Base-by-base conservation (phyloP, 2,329 filamentous ascomycete genomes). In the Penicillium sumatraense region DNA sequence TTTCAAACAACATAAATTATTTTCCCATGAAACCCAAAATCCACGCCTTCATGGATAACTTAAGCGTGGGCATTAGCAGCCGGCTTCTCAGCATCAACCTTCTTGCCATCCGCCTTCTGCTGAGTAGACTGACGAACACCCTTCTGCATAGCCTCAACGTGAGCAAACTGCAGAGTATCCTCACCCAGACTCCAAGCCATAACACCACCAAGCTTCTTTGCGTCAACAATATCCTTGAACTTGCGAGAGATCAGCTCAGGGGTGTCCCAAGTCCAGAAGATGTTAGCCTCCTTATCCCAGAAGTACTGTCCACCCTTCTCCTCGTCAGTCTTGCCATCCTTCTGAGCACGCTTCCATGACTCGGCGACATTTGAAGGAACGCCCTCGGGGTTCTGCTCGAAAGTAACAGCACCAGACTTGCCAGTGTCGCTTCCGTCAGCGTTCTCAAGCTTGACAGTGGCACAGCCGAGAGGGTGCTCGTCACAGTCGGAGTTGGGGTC, bases 261-360 rank as follows among this genome's bases (percentile, higher is more conserved):
- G 0, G 86, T 89, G 57, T 92, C 89, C 78, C 86, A 91, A 0
- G 87, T 87, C 89, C 89, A 92, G 81, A 89, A 92, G 26, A 87
- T 68, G 51, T 81, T 73, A 60, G 84, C 78, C 4, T 74, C 59
- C 0, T 68, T 56, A 65, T 92, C 89, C 79, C 83, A 89, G 72
- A 84, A 91, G 68, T 88, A 90, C 68, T 86, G 82, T 0, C 87
- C 89, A 18, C 88, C 89, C 2, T 75, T 72, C 2, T 74, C 61
- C 2, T 80, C 70, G 59, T 91, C 89, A 26, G 84, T 85, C 44
- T 68, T 67, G 1, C 86, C 86, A 9, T 81, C 59, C 0, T 72
- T 63, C 47, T 78, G 67, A 0, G 89, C 88, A 13, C 76, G 79
- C 14, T 75, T 70, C 67, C 89, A 91, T 0, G 86, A 89, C 2